These are phyloP conservation scores for Acacia concinna DNA, from an alignment of 331 rosid genomes.

Conservation along the genomic window DNA sequence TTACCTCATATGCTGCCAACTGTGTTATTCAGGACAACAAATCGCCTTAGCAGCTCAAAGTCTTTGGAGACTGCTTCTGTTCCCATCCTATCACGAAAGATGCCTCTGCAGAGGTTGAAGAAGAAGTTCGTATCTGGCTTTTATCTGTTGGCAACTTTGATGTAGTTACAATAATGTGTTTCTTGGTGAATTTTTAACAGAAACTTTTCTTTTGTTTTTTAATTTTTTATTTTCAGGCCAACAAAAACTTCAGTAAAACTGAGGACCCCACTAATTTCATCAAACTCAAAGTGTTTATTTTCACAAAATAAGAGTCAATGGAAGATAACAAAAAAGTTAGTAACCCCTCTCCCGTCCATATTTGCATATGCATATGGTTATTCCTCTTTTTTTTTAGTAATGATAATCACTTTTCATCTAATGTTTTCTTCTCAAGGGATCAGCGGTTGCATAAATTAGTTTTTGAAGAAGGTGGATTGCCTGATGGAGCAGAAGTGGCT, in stretches of 20 bases:
- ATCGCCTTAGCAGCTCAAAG: conserved; percentile 53
- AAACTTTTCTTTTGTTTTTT: conserved; percentile 1
- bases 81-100: conserved; percentile 48
- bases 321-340: conserved; percentile 88
- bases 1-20: conserved; percentile 25
- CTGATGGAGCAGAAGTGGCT: conserved; percentile 97
- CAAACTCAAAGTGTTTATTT: conserved; percentile 45
- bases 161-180: conserved; percentile 32
- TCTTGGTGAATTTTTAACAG: conserved; percentile 23
- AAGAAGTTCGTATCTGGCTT: conserved; percentile 54
- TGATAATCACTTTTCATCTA: conserved; percentile 23
- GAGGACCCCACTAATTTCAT: conserved; percentile 41
- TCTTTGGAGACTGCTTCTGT: conserved; percentile 55
- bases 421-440: conserved; percentile 59
- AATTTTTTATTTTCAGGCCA: conserved; percentile 51
- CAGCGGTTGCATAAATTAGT: conserved; percentile 91
- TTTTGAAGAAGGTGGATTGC: conserved; percentile 87
- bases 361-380: conserved; percentile 27
- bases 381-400: conserved; percentile 6
- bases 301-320: conserved; percentile 62
- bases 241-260: conserved; percentile 39
- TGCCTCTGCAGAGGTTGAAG: conserved; percentile 51
- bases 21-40: conserved; percentile 59
- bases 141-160: conserved; percentile 28
- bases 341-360: conserved; percentile 24